Conservation (phyloP, 2,329 filamentous ascomycete species). For the Lomentospora prolificans region DNA sequence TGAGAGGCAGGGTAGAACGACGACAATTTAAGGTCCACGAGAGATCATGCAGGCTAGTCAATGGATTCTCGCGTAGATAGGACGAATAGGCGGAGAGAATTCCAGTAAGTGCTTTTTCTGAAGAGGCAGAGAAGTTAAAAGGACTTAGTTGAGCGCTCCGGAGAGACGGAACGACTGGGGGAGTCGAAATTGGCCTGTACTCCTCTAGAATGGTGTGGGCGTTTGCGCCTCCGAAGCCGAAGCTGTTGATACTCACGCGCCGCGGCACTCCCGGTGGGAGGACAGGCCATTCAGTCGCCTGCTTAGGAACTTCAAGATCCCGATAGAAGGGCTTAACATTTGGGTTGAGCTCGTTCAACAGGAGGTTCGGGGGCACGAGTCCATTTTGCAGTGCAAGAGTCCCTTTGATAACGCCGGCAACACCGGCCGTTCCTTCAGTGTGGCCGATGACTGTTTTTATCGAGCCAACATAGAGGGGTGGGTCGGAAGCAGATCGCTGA, state of each 20-base stretch:
- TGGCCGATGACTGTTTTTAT: constrained; percentile 20
- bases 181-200: neutral
- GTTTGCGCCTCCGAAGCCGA: constrained; percentile 20
- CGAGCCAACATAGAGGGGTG: constrained; percentile 20
- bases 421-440: constrained; percentile 15
- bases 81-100: constrained; percentile 4
- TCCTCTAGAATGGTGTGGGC: constrained; percentile 17
- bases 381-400: constrained; percentile 16
- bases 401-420: constrained; percentile 18
- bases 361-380: constrained; percentile 16
- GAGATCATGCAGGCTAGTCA: constrained; percentile 7
- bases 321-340: constrained; percentile 12
- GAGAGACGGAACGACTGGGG: neutral
- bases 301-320: neutral
- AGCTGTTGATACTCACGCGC: constrained; percentile 21
- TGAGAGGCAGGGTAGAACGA: constrained; percentile 24
- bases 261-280: constrained; percentile 12
- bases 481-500: constrained; percentile 12
- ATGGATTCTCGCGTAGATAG: constrained; percentile 3
- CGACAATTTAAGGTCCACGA: constrained; percentile 13
- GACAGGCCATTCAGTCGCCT: constrained; percentile 16
- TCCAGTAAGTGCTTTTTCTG: constrained; percentile 3
- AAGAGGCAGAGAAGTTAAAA: neutral
- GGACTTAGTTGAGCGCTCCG: neutral
- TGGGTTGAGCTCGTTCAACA: constrained; percentile 14